phyloP scores from a whole-genome alignment of 2,329 filamentous ascomycete genomes.

The Septoria linicola region DNA sequence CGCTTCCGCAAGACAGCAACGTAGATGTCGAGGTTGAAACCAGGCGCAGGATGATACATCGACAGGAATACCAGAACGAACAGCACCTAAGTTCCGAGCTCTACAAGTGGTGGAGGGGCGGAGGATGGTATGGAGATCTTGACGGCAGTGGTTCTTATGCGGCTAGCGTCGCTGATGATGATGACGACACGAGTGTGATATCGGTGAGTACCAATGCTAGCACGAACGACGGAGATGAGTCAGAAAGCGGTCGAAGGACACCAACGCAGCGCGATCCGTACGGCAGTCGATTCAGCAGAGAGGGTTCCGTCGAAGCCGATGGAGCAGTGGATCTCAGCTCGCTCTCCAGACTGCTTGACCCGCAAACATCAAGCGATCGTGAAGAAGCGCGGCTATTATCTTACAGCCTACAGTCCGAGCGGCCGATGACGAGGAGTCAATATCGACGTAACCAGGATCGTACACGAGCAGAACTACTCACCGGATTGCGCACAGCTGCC shows the following conservation, averaged over 20 bases:
- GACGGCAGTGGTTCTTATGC: constrained; percentile 79
- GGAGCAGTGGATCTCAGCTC: constrained; percentile 30
- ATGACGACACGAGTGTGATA: constrained; percentile 78
- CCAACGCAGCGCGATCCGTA: constrained; percentile 68
- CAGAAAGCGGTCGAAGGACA: constrained; percentile 61
- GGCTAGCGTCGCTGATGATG: constrained; percentile 58
- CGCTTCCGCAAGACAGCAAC: constrained; percentile 59
- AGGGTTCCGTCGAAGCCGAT: constrained; percentile 58
- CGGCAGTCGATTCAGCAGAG: constrained; percentile 39
- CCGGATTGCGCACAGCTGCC: constrained; percentile 38
- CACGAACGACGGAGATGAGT: constrained; percentile 46
- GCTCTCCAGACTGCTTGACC: constrained; percentile 80
- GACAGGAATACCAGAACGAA: constrained; percentile 54
- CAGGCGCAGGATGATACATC: constrained; percentile 58
- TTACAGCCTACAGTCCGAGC: constrained; percentile 69
- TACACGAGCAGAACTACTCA: constrained; percentile 67
- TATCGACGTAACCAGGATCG: constrained; percentile 68
- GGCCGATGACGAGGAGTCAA: constrained; percentile 76
- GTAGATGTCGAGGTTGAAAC: constrained; percentile 82
- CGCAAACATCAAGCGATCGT: constrained; percentile 71
- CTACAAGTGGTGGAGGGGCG: constrained; percentile 80
- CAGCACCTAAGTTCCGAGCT: constrained; percentile 69
- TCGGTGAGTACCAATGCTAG: constrained; percentile 57
- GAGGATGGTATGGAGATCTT: constrained; percentile 79
- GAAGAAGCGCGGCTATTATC: constrained; percentile 80